A percentile compares a stretch with the other conserved stretches of the same genome.
Evolutionary conservation across 208 protist species (phyloP).

Genomic region (Leishmania tarentolae): DNA sequence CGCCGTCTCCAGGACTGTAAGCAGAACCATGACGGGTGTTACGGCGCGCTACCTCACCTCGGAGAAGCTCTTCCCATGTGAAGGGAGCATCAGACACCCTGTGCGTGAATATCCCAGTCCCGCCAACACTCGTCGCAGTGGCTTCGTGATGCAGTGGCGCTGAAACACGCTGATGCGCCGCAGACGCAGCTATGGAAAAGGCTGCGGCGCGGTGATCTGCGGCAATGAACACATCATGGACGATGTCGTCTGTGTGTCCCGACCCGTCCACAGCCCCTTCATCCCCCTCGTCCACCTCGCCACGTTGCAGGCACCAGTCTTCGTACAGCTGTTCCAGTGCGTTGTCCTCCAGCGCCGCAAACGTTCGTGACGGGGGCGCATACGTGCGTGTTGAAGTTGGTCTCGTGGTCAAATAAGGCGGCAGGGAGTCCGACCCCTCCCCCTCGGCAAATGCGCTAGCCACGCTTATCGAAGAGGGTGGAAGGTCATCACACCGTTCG

Average conservation of each 20-base stretch:
- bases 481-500: conserved; percentile 14
- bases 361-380: conserved; percentile 45
- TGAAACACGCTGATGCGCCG: conserved; percentile 12
- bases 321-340: conserved; percentile 74
- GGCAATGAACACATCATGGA: conserved; percentile 54
- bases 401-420: background rate
- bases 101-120: background rate
- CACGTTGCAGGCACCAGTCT: conserved; percentile 35
- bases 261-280: background rate
- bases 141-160: background rate
- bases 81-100: conserved; percentile 42
- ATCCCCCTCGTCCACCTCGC: conserved; percentile 10
- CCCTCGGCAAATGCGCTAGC: background rate
- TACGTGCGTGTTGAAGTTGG: conserved; percentile 8
- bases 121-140: background rate
- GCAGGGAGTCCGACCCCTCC: background rate
- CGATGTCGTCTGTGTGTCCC: conserved; percentile 1
- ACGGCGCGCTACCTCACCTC: conserved; percentile 24
- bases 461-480: background rate
- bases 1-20: background rate
- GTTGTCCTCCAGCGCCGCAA: conserved; percentile 60
- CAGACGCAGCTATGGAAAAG: conserved; percentile 56
- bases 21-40: conserved; percentile 14
- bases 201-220: conserved; percentile 67
- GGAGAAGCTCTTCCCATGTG: conserved; percentile 66